Percentiles rank a stretch among this genome's conserved stretches.
Conservation (phyloP, 208 protist genomes). For the Trichomonas gallinae region DNA sequence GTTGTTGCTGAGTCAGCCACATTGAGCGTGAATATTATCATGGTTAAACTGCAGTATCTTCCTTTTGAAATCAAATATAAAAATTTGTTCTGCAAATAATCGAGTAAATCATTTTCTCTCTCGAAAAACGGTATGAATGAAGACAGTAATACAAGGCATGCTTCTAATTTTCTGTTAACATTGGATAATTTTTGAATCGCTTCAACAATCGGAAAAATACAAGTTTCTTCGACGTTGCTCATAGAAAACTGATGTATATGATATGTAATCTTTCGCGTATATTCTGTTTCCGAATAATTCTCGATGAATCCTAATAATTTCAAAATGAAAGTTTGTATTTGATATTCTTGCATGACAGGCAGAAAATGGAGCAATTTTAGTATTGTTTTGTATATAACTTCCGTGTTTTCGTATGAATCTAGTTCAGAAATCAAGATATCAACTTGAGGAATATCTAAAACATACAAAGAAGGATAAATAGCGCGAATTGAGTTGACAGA, state of each 20-base stretch:
- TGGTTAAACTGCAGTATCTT: neutral
- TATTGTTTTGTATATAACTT: neutral
- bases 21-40: neutral
- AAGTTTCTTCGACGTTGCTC: neutral
- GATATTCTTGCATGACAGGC: neutral
- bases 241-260: neutral
- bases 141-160: neutral
- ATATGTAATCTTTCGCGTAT: neutral
- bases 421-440: neutral
- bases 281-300: neutral
- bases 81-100: neutral
- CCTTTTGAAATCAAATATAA: neutral
- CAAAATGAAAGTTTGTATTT: neutral
- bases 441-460: neutral
- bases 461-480: neutral
- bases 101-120: neutral
- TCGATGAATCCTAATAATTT: neutral
- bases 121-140: neutral
- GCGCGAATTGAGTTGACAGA: neutral
- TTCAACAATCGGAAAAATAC: neutral
- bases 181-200: neutral
- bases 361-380: neutral
- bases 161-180: neutral
- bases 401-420: neutral
- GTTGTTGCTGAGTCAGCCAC: neutral